Conservation (phyloP, 768 basidiomycete species). For the Paxillus ammoniavirescens region DNA sequence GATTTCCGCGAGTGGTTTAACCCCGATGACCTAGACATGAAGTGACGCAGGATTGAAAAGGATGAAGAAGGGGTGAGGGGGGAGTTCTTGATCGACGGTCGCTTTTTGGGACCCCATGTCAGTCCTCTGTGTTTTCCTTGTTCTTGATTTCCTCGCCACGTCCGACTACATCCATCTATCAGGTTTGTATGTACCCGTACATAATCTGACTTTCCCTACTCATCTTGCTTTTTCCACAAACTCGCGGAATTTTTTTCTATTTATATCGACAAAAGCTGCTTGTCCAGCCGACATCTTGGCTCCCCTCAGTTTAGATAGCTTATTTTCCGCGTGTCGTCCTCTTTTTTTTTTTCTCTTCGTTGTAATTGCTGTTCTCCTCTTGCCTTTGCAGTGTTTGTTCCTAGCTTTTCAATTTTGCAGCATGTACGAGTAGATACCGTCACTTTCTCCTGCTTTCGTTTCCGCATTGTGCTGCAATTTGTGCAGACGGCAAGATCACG, state of each 20-base stretch:
- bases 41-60: constrained; percentile 7
- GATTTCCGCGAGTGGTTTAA: constrained; percentile 81
- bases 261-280: constrained; percentile 31
- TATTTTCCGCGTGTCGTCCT: constrained; percentile 9
- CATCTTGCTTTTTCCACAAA: constrained; percentile 2
- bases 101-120: constrained; percentile 11
- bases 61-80: constrained; percentile 1
- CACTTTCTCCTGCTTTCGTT: not conserved
- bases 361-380: not conserved
- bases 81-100: not conserved
- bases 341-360: constrained; percentile 2
- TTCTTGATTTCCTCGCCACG: constrained; percentile 3
- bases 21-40: constrained; percentile 41
- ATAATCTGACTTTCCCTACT: constrained; percentile 8
- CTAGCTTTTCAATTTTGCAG: not conserved
- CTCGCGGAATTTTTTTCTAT: constrained; percentile 21
- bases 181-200: constrained; percentile 17
- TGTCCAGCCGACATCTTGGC: constrained; percentile 8
- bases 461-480: too few relatives aligned
- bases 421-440: constrained; percentile 21
- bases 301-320: constrained; percentile 7
- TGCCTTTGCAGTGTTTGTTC: not conserved
- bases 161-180: constrained; percentile 9
- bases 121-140: constrained; percentile 6
- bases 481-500: not conserved